Conservation (phyloP, 2,329 filamentous ascomycete genomes). For the Calonectria ilicicola region DNA sequence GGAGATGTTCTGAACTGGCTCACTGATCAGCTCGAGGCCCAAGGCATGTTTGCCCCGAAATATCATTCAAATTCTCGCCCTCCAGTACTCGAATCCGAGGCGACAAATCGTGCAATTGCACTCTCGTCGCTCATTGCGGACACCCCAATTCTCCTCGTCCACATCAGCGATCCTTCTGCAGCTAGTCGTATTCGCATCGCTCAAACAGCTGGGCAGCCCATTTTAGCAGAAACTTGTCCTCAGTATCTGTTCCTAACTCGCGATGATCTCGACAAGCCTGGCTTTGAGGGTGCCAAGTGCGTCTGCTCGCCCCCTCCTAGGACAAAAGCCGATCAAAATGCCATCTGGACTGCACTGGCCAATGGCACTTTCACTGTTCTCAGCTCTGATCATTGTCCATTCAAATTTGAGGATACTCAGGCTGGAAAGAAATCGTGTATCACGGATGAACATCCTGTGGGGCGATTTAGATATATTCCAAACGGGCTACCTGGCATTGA, state of each 20-base stretch:
- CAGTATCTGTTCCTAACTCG: slow-evolving; percentile 67
- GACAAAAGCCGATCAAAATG: background rate
- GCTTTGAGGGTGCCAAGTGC: slow-evolving; percentile 67
- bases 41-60: slow-evolving; percentile 60
- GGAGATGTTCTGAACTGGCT: slow-evolving; percentile 67
- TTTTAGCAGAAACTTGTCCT: slow-evolving; percentile 56
- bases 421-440: background rate
- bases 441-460: background rate
- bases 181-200: background rate
- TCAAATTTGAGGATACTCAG: background rate
- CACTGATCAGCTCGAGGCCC: slow-evolving; percentile 62
- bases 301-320: slow-evolving; percentile 65
- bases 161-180: background rate
- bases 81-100: background rate
- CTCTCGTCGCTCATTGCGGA: background rate
- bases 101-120: background rate
- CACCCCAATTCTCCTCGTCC: background rate
- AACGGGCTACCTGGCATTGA: background rate
- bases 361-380: background rate
- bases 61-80: slow-evolving; percentile 53
- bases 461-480: background rate
- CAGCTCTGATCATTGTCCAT: background rate
- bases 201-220: background rate
- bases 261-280: slow-evolving; percentile 60
- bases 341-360: background rate